phyloP scores from a whole-genome alignment of 495 filamentous ascomycete species.

The Pyrenopolyporus hunteri region DNA sequence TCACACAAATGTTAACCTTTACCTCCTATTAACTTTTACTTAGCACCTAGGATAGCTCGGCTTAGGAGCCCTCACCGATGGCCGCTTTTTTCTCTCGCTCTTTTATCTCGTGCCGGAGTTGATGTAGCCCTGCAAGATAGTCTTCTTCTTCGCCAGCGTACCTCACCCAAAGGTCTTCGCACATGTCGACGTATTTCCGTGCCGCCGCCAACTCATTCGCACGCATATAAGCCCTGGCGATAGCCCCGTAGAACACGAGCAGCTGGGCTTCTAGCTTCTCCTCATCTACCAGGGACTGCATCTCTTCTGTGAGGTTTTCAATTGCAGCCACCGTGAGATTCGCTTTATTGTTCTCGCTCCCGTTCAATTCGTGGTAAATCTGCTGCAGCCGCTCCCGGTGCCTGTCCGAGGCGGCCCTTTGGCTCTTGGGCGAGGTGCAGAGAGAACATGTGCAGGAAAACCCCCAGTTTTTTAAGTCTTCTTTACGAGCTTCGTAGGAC shows the following conservation, averaged over 20 bases:
- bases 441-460: constrained; percentile 44
- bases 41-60: too few species aligned
- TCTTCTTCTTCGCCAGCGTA: constrained; percentile 47
- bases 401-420: constrained; percentile 33
- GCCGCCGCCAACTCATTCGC: constrained; percentile 32
- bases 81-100: constrained; percentile 17
- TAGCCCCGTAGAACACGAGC: constrained; percentile 40
- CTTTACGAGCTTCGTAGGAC: constrained; percentile 31
- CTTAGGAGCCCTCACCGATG: not conserved
- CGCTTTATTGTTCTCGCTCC: constrained; percentile 4
- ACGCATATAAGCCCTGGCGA: constrained; percentile 44
- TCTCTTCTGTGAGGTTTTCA: constrained; percentile 30
- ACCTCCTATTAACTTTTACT: too few species aligned
- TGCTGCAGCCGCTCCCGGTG: constrained; percentile 37
- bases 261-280: constrained; percentile 45
- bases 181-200: constrained; percentile 32
- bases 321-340: constrained; percentile 19
- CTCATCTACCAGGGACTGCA: constrained; percentile 34
- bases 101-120: constrained; percentile 37
- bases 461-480: constrained; percentile 41
- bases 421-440: constrained; percentile 30
- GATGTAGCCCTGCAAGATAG: constrained; percentile 40
- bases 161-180: constrained; percentile 43
- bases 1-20: too few species aligned
- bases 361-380: constrained; percentile 38